Evolutionary conservation across 495 filamentous ascomycete genomes (phyloP), one percentile per base, ranked within the genome.

Genomic region (Hypoxylon perforatum): DNA sequence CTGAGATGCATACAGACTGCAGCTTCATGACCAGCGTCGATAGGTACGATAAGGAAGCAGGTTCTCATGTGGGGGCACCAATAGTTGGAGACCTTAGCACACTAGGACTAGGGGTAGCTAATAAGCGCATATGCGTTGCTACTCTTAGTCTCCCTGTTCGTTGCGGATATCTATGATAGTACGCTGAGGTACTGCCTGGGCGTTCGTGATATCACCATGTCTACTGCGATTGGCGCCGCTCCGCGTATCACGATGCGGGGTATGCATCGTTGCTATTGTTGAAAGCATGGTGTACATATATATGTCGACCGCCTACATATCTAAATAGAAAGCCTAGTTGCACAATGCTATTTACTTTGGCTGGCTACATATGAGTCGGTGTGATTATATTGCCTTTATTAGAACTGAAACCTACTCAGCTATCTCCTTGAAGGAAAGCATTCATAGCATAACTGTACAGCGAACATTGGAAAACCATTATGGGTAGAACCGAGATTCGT

Each of bases 401-500:
- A 28, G 14, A 7, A 45, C 10, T n/a, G 3, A 47, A n/a, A 2
- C 45, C 12, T 10, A 47, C 22, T 3, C n/a, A 14, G 44, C 2
- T 2, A 47, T 28, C n/a, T 14, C 21, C 0, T 3, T n/a, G 3
- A 28, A 25, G 45, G 28, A 11, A 25, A 4, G 22, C 45, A 2
- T 8, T 17, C 42, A 17, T 15, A 18, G 17, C 15, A 47, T 12
- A 21, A 18, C 6, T 47, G 14, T 15, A 46, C 19, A 8, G 8
- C 44, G 11, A 14, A 46, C 17, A 3, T 18, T 23, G 3, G 1
- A 54, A 60, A 28, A 9, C 30, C 50, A 71, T 50, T 33, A 89
- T 89, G 87, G 85, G 85, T 46, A 70, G 79, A 68, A 84, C 79
- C 21, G 84, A 78, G 44, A 90, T 96, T 67, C 90, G 92, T 17